Percentiles rank a stretch among this genome's conserved stretches.
Conservation (phyloP, 2,329 filamentous ascomycete genomes). For the Talaromyces funiculosus region DNA sequence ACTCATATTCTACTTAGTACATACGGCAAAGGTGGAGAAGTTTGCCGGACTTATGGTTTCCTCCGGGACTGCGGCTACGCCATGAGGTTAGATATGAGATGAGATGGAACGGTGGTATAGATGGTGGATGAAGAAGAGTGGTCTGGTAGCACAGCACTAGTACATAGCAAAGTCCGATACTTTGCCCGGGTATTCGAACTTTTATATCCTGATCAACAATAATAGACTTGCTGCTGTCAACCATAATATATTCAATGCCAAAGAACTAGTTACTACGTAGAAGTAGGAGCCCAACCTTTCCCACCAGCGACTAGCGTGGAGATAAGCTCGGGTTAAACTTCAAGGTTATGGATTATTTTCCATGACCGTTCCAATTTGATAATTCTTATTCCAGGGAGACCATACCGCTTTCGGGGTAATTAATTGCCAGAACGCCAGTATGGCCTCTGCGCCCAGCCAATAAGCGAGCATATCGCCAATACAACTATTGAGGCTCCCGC, state of each 20-base stretch:
- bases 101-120: slow-evolving; percentile 1
- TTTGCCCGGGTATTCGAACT: no score
- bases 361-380: slow-evolving; percentile 13
- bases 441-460: slow-evolving; percentile 5
- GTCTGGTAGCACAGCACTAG: no score
- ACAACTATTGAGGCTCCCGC: slow-evolving; percentile 9
- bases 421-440: no score
- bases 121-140: no score
- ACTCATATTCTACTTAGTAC: not conserved
- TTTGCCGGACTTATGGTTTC: not conserved
- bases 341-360: not conserved
- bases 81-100: not conserved
- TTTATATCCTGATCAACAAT: no score
- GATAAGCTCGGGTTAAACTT: slow-evolving; percentile 8
- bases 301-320: not conserved
- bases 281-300: not conserved
- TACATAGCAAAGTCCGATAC: not conserved
- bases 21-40: not conserved
- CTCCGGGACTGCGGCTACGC: not conserved
- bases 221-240: no score
- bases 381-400: not conserved
- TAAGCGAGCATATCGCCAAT: not conserved
- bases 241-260: no score
- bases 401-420: no score
- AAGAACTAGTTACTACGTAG: no score